Conservation (phyloP, 2,329 filamentous ascomycete species). For the Fusarium verrucosum region DNA sequence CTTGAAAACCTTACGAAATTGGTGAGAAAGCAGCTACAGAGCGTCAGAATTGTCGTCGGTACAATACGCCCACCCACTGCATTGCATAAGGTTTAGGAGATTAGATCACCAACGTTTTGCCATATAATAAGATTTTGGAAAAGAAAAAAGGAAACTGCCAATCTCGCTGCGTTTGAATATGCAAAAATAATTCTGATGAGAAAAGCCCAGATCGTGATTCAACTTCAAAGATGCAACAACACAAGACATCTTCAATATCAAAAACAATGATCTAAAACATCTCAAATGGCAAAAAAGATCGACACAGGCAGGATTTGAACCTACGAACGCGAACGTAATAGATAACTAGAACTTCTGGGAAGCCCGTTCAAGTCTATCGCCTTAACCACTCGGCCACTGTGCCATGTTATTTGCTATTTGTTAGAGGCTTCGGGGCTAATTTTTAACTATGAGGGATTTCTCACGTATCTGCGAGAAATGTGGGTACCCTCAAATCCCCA, state of each 20-base stretch:
- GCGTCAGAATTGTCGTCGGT: not conserved
- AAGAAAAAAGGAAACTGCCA: not conserved
- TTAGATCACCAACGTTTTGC: not conserved
- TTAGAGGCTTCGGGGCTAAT: accelerated
- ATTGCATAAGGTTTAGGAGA: not conserved
- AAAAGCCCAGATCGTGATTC: not conserved
- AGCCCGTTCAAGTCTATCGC: slow-evolving; percentile 12
- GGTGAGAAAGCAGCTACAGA: not conserved
- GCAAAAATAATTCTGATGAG: not conserved
- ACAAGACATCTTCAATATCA: not conserved
- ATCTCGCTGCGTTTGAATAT: not conserved
- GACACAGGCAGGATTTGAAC: slow-evolving; percentile 14
- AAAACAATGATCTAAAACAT: not conserved
- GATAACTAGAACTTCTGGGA: slow-evolving; percentile 1
- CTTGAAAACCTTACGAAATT: not conserved
- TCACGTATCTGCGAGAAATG: not conserved
- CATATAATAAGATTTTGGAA: not conserved
- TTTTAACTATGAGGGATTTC: accelerated
- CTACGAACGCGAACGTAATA: slow-evolving; percentile 10
- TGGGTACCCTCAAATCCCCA: not conserved
- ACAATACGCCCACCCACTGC: too few relatives aligned
- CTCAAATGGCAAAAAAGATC: not conserved
- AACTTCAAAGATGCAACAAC: not conserved
- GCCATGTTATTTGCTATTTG: not conserved
- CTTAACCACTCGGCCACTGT: slow-evolving; percentile 23